Base-by-base conservation (phyloP, 345 rosid genomes). In the Lepidium aucheri region DNA sequence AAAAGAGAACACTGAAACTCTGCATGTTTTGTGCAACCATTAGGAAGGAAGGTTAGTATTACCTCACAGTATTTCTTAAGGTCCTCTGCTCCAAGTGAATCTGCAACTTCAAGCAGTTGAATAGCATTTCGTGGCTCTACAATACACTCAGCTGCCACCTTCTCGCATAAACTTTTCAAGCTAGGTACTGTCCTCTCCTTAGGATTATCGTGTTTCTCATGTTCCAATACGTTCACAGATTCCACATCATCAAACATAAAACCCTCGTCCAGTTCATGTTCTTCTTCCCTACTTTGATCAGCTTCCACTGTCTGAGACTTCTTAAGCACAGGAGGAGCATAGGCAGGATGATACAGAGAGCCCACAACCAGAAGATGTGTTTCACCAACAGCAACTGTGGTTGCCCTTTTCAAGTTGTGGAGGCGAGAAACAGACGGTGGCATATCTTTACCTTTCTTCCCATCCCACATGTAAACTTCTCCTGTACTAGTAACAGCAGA, bases 51-150 rank as follows among this genome's bases (percentile, higher is more conserved):
- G 56, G 44, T 52, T 13, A 52, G 40, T 26, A 43, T 47, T 83
- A 94, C 99, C 97, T 94, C 92, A 42, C 99, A 90, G 64, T 94
- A 85, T 79, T 88, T 90, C 77, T 77, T 86, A 57, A 90, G 78
- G 54, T 87, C 84, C 67, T 83, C 85, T 1, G 99, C 99, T 66
- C 71, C 96, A 70, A 94, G 96, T 52, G 99, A 78, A 84, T 90
- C 97, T 4, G 97, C 96, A 80, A 94, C 84, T 69, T 94, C 99
- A 66, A 94, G 95, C 73, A 94, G 76, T 52, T 90, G 97, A 62
- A 90, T 66, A 18, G 86, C 87, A 75, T 88, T 94, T 24, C 95
- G 80, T 33, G 99, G 97, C 82, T 94, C 96, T 36, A 94, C 97
- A n/a, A 94, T 62, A 79, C 70, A 75, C 43, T 86, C 97, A 11